Base-by-base conservation (phyloP, 108 stramenopile species). In the Parmales sp. region DNA sequence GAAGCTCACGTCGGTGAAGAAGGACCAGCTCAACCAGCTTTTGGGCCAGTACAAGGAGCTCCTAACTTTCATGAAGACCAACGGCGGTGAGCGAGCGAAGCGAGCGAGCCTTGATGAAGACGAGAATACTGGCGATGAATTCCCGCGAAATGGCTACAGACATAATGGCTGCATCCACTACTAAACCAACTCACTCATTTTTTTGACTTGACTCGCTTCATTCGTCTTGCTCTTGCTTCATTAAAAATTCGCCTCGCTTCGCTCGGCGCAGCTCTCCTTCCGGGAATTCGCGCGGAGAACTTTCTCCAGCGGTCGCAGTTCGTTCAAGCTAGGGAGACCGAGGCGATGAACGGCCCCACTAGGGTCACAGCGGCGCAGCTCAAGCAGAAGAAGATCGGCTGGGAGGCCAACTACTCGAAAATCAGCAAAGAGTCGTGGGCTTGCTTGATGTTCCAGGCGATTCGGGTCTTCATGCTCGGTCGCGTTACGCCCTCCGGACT, bases 401-500 rank as follows among this genome's bases (percentile, higher is more conserved):
- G 63, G 64, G 37, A 71, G 19, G 41, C 5, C 19, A 31, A 37
- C 26, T 29, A 25, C 37, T 28, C 60, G 26, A 11, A 37, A 11
- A 16, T 39, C 25, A 31, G 18, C 28, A 19, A 1, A 38, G 65
- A 46, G 43, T 64, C 71, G 3, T 65, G 65, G 65, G 46, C 46
- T 1, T 0, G 8, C 26, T 29, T 72, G 9, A 19, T 69, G 20
- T 37, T 18, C 13, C 72, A 81, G 76, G 68, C 73, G 29, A 70
- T 81, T 43, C 67, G 78, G 19, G 70, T 79, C 26, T 81, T 79
- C 65, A 44, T 77, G 63, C 39, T 81, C 26, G 50, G 69, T 9
- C 67, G 78, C 5, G 48, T 81, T 9, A 77, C 78, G 6, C 76
- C 73, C 29, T 37, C 29, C 0, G 76, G 66, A 20, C 69, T 76